Conservation (phyloP, 148 eudicot species). For the Oxyria digyna region DNA sequence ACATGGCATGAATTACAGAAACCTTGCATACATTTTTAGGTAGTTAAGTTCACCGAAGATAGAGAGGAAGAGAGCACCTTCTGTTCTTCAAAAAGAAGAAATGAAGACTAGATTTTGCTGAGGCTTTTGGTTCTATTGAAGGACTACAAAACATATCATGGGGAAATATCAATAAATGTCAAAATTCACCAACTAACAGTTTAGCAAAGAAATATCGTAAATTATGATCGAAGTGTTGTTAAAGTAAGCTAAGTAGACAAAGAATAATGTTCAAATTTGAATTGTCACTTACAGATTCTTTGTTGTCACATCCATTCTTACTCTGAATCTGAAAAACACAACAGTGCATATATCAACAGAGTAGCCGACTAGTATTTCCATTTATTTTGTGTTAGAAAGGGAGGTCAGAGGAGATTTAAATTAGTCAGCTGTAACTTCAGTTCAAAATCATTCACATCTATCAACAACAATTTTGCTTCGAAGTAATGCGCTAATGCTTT, state of each 20-base stretch:
- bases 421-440: conserved; percentile 41
- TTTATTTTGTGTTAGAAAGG: not conserved
- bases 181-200: not conserved
- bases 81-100: not conserved
- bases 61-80: not conserved
- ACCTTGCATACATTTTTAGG: too few species aligned
- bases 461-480: conserved; percentile 66
- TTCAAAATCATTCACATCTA: conserved; percentile 71
- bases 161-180: not conserved
- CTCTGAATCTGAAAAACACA: conserved; percentile 54
- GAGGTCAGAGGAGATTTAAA: not conserved
- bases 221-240: not conserved
- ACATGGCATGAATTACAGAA: too few species aligned
- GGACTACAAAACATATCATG: conserved; percentile 24
- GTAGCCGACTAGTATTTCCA: not conserved
- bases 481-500: conserved; percentile 88
- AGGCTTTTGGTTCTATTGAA: conserved; percentile 42
- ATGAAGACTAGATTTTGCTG: not conserved
- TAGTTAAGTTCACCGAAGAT: not conserved
- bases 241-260: not conserved
- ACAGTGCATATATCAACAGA: not conserved
- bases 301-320: conserved; percentile 52
- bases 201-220: not conserved
- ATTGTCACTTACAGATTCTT: conserved; percentile 46
- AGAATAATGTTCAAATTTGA: not conserved